These are phyloP conservation scores for Lyophyllum atratum DNA, from an alignment of 768 basidiomycete species.

Conservation along the genomic window DNA sequence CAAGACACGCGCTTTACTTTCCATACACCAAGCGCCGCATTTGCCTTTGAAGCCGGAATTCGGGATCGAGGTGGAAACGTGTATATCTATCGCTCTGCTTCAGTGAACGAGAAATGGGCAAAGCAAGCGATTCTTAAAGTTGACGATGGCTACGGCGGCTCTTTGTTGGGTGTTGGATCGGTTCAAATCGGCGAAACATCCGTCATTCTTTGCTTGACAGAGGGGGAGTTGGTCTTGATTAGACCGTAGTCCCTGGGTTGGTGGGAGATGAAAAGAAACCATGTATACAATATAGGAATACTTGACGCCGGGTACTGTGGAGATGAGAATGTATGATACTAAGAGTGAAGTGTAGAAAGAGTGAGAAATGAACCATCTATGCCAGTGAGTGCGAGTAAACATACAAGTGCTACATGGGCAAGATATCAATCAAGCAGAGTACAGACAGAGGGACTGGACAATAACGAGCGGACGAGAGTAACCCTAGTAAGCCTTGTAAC, in stretches of 20 bases:
- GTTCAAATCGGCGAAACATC: slow-evolving; percentile 35
- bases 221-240: slow-evolving; percentile 71
- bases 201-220: slow-evolving; percentile 72
- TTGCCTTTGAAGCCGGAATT: slow-evolving; percentile 84
- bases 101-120: slow-evolving; percentile 56
- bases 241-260: slow-evolving; percentile 18
- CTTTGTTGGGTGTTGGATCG: slow-evolving; percentile 74
- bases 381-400: slow-evolving; percentile 21
- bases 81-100: slow-evolving; percentile 76
- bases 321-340: slow-evolving; percentile 18
- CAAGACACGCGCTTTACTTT: slow-evolving; percentile 86
- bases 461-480: slow-evolving; percentile 21
- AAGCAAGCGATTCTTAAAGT: slow-evolving; percentile 84
- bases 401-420: slow-evolving; percentile 30
- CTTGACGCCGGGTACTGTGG: slow-evolving; percentile 7
- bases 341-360: slow-evolving; percentile 12
- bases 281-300: slow-evolving; percentile 15
- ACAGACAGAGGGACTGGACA: slow-evolving; percentile 25
- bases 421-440: slow-evolving; percentile 27
- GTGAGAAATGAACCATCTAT: slow-evolving; percentile 21
- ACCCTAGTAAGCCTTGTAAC: slow-evolving; percentile 19
- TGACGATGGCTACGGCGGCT: slow-evolving; percentile 68
- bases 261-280: background rate
- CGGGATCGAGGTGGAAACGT: slow-evolving; percentile 75
- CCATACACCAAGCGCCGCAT: slow-evolving; percentile 62